Evolutionary conservation across 805 yeast species (phyloP).

Genomic region (Saccharomycopsis microspora): DNA sequence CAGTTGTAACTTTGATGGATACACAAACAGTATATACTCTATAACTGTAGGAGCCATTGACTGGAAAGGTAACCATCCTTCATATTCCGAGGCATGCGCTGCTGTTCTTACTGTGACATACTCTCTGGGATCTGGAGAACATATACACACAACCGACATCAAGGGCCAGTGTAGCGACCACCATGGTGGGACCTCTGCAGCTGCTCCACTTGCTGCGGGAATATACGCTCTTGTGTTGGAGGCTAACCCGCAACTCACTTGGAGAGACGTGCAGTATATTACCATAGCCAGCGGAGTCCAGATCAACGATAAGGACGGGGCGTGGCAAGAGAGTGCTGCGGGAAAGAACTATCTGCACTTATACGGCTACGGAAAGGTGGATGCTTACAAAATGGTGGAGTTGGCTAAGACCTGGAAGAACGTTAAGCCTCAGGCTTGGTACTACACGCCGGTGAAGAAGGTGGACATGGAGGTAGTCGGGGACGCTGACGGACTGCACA

Average conservation of each 20-base stretch:
- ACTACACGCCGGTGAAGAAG: constrained; percentile 32
- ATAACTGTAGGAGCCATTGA: constrained; percentile 94
- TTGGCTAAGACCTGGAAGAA: constrained; percentile 66
- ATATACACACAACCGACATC: constrained; percentile 80
- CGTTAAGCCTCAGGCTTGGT: constrained; percentile 91
- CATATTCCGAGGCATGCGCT: constrained; percentile 84
- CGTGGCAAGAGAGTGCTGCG: constrained; percentile 64
- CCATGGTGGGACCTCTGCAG: constrained; percentile 98
- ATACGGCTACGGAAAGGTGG: constrained; percentile 89
- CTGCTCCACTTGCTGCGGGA: constrained; percentile 98
- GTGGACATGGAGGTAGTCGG: constrained; percentile 24
- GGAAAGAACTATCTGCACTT: constrained; percentile 66
- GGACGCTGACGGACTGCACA: constrained; percentile 14
- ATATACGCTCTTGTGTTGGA: constrained; percentile 72
- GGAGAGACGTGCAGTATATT: constrained; percentile 92
- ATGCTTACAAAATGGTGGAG: constrained; percentile 65
- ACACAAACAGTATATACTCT: constrained; percentile 90
- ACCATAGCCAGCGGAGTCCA: constrained; percentile 61
- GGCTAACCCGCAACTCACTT: constrained; percentile 78
- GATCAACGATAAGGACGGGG: constrained; percentile 53
- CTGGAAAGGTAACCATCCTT: constrained; percentile 75
- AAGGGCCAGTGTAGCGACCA: constrained; percentile 51
- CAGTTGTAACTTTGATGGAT: constrained; percentile 94
- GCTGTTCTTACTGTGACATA: constrained; percentile 93
- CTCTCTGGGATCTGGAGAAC: constrained; percentile 83